phyloP scores from a whole-genome alignment of 1,139 yeast genomes.

The Geotrichum aggregatum region DNA sequence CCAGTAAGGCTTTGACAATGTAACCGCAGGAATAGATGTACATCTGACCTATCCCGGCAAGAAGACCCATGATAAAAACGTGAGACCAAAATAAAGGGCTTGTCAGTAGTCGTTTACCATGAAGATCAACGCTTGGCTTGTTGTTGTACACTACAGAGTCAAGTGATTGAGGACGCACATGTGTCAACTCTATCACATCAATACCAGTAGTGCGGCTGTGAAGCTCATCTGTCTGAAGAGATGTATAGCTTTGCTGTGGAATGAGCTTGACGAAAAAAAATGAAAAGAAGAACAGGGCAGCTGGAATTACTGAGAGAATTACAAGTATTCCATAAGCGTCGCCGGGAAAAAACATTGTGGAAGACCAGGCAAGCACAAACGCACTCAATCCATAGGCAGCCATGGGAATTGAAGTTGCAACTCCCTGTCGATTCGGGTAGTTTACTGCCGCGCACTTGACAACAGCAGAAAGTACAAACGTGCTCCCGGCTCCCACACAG shows the following conservation, averaged over 20 bases:
- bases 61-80: slow-evolving; percentile 50
- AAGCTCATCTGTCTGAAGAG: slow-evolving; percentile 20
- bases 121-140: slow-evolving; percentile 24
- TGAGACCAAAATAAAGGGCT: slow-evolving; percentile 39
- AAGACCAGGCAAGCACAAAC: slow-evolving; percentile 38
- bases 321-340: slow-evolving; percentile 36
- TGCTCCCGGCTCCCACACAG: slow-evolving; percentile 40
- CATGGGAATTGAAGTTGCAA: slow-evolving; percentile 43
- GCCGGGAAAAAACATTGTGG: slow-evolving; percentile 33
- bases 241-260: slow-evolving; percentile 17
- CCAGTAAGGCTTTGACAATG: slow-evolving; percentile 53
- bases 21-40: slow-evolving; percentile 73
- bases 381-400: slow-evolving; percentile 46
- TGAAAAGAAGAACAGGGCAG: slow-evolving; percentile 29
- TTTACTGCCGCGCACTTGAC: slow-evolving; percentile 44
- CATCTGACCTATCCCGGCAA: slow-evolving; percentile 75
- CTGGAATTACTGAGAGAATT: slow-evolving; percentile 36
- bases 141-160: slow-evolving; percentile 17
- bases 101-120: slow-evolving; percentile 31
- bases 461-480: slow-evolving; percentile 40
- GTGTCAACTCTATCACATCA: slow-evolving; percentile 6
- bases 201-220: slow-evolving; percentile 13
- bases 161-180: slow-evolving; percentile 4
- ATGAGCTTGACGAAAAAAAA: slow-evolving; percentile 30
- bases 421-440: slow-evolving; percentile 40